Conservation (phyloP, 495 filamentous ascomycete genomes). For the Aspergillus ostianus region DNA sequence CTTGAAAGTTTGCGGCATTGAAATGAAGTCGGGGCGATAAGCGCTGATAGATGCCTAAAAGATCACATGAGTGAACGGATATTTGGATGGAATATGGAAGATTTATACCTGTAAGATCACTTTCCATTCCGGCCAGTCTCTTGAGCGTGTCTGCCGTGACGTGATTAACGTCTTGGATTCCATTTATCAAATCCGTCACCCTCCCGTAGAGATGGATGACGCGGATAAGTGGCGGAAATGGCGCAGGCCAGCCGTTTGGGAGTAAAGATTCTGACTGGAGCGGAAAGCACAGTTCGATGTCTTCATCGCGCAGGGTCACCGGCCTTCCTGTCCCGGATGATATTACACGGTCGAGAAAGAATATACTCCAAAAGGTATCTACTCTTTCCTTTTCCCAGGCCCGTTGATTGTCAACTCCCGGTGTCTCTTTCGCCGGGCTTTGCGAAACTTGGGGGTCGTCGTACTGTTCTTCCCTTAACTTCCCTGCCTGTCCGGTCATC, state of each 20-base stretch:
- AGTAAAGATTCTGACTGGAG: slow-evolving; percentile 57
- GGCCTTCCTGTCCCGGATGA: slow-evolving; percentile 80
- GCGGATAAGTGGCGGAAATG: slow-evolving; percentile 74
- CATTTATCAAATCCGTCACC: slow-evolving; percentile 79
- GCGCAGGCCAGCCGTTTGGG: slow-evolving; percentile 64
- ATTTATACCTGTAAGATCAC: slow-evolving; percentile 59
- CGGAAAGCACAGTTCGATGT: slow-evolving; percentile 76
- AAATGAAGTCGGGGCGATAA: slow-evolving; percentile 72
- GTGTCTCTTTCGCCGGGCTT: slow-evolving; percentile 21
- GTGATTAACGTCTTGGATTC: slow-evolving; percentile 71
- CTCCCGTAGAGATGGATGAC: slow-evolving; percentile 82
- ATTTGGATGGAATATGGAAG: not conserved
- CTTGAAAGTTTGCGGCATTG: slow-evolving; percentile 73
- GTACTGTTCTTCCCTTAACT: slow-evolving; percentile 42
- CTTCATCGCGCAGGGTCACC: slow-evolving; percentile 75
- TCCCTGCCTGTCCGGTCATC: slow-evolving; percentile 44
- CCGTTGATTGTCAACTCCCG: slow-evolving; percentile 38
- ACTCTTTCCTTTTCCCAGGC: slow-evolving; percentile 69
- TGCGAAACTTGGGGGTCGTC: slow-evolving; percentile 35
- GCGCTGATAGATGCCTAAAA: slow-evolving; percentile 65
- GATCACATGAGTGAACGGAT: not conserved
- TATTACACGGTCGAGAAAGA: slow-evolving; percentile 80
- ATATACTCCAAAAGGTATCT: slow-evolving; percentile 83
- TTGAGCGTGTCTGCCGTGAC: slow-evolving; percentile 69
- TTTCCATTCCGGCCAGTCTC: slow-evolving; percentile 69